Evolutionary conservation across 805 yeast species (phyloP).

Genomic region (Hanseniaspora mollemarum): DNA sequence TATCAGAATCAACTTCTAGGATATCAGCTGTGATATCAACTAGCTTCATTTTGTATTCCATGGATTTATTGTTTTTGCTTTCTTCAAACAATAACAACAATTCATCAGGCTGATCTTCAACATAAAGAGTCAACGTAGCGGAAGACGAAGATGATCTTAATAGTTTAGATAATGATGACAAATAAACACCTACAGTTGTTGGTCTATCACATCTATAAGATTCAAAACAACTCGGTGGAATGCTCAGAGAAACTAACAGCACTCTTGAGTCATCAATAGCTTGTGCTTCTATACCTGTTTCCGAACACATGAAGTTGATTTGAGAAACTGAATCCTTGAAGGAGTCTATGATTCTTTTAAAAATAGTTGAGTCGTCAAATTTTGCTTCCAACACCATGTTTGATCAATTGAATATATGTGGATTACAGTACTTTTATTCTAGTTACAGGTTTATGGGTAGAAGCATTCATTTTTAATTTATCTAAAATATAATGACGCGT

Average conservation of each 20-base stretch:
- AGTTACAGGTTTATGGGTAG: no score
- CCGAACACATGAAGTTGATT: slow-evolving; percentile 95
- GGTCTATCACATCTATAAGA: slow-evolving; percentile 94
- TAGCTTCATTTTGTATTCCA: slow-evolving; percentile 80
- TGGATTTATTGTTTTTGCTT: slow-evolving; percentile 75
- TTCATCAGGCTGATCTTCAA: slow-evolving; percentile 77
- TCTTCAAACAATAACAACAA: slow-evolving; percentile 82
- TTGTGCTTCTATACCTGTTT: slow-evolving; percentile 86
- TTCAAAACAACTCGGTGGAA: slow-evolving; percentile 78
- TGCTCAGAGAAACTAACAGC: slow-evolving; percentile 71
- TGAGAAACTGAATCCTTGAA: slow-evolving; percentile 88
- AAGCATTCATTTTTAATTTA: no score
- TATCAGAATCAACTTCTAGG: slow-evolving; percentile 73
- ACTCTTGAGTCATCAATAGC: slow-evolving; percentile 98
- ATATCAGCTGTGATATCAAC: slow-evolving; percentile 96
- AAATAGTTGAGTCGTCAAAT: slow-evolving; percentile 80
- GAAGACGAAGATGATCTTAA: slow-evolving; percentile 84
- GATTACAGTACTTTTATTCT: no score
- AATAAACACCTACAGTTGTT: slow-evolving; percentile 80
- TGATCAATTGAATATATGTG: background rate
- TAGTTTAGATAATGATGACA: slow-evolving; percentile 76
- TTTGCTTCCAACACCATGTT: slow-evolving; percentile 84
- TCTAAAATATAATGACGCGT: no score
- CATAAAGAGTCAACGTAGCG: slow-evolving; percentile 76
- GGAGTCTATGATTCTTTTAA: slow-evolving; percentile 87